Evolutionary conservation across 2,329 filamentous ascomycete species (phyloP).

Genomic region (Diaporthe helianthi): DNA sequence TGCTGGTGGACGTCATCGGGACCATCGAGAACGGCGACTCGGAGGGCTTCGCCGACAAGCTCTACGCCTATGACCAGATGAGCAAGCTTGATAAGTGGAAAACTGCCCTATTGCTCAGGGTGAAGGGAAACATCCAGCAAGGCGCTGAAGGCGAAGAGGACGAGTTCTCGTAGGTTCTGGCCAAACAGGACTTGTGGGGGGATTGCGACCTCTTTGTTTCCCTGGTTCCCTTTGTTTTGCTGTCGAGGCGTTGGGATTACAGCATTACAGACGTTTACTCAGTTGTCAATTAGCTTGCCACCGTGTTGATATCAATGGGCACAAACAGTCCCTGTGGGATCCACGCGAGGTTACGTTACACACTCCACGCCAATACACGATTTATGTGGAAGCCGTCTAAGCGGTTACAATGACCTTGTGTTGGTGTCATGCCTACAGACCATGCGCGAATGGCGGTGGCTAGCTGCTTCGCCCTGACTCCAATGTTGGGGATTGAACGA

Average conservation of each 20-base stretch:
- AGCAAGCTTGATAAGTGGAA: slow-evolving; percentile 98
- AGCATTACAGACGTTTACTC: slow-evolving; percentile 24
- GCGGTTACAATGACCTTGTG: neutral
- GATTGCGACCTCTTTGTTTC: neutral
- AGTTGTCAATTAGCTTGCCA: slow-evolving; percentile 7
- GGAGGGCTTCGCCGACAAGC: slow-evolving; percentile 83
- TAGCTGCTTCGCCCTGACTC: neutral
- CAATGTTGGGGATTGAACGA: neutral
- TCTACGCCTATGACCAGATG: slow-evolving; percentile 90
- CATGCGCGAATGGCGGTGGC: neutral
- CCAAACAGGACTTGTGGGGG: neutral
- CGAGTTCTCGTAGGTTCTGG: slow-evolving; percentile 44
- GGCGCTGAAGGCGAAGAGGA: slow-evolving; percentile 40
- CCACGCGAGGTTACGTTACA: neutral
- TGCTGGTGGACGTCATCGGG: slow-evolving; percentile 78
- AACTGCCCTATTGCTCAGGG: slow-evolving; percentile 80
- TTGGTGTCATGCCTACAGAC: neutral
- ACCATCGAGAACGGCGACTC: slow-evolving; percentile 80
- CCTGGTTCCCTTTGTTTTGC: neutral
- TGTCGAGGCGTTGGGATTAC: slow-evolving; percentile 17
- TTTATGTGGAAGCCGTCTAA: neutral
- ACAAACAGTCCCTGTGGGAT: neutral
- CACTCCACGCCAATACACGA: neutral
- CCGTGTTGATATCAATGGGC: neutral
- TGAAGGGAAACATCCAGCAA: slow-evolving; percentile 83